Base-by-base conservation (phyloP, 208 protist genomes). In the Trypanosoma platydactyli region DNA sequence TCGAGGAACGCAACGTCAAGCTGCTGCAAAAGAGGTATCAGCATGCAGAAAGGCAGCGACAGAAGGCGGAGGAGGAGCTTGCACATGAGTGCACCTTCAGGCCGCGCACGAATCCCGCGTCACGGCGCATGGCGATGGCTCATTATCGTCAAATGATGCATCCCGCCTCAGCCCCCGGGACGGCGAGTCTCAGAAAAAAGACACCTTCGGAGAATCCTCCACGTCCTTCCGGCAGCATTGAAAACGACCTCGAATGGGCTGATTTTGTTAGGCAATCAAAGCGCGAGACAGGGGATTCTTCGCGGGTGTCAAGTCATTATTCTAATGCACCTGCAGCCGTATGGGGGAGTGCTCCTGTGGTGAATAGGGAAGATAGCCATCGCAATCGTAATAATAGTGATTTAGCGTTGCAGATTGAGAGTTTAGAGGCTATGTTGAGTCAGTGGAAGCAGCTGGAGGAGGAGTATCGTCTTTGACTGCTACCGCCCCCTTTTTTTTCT, bases 391-490 rank as follows among this genome's bases (percentile, higher is more conserved):
- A 33, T 29, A 51, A 40, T 38, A 64, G 67, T 3, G 51, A 58
- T 53, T 60, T 70, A 27, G 22, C 40, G n/a, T 51, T n/a, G 16
- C 71, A 83, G 18, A 78, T 87, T 42, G 61, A 66, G 25, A 66
- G 68, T 48, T 49, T 87, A 13, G 73, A 87, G 29, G 71, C 73
- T 25, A 77, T 83, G 68, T 54, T 87, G 33, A 22, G 18, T 2
- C 71, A 87, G 66, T 87, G 81, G 77, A 79, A 79, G 46, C 62
- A 73, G 30, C 58, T 87, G 13, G 77, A 87, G 71, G 64, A 51
- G 35, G 69, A 81, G 27, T 86, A 62, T 73, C 18, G 25, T 57
- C 15, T 30, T 1, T 52, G 16, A 74, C 58, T n/a, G 33, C 27
- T 27, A 16, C 42, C 7, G 48, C 49, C 29, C 38, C n/a, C 7